A percentile compares a stretch with the other conserved stretches of the same genome.
Conservation (phyloP, 2,329 filamentous ascomycete species). For the Rutstroemia sp. region DNA sequence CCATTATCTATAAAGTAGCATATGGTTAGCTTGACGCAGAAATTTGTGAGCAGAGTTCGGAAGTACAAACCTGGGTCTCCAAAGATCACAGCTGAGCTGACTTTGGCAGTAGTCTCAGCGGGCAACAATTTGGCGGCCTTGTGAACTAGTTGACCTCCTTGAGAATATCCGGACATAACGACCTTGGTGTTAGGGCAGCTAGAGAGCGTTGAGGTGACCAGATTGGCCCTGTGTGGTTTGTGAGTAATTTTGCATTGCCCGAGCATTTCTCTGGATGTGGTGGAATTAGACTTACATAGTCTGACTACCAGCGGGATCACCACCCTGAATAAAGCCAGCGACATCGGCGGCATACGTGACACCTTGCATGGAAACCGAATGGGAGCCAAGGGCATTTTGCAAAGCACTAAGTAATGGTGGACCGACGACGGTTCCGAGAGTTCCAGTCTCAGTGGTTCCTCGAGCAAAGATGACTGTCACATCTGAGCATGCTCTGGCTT, state of each 20-base stretch:
- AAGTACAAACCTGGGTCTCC: conserved; percentile 19
- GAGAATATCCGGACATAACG: conserved; percentile 17
- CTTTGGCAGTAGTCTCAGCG: conserved; percentile 11
- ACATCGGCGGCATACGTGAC: conserved; percentile 43
- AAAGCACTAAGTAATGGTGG: conserved; percentile 25
- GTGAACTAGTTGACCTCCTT: conserved; percentile 24
- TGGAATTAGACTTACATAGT: conserved; percentile 30
- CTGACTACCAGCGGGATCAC: conserved; percentile 36
- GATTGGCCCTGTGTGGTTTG: conserved; percentile 5
- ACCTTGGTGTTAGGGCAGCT: conserved; percentile 11
- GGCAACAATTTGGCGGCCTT: conserved; percentile 15
- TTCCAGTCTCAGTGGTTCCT: conserved; percentile 21
- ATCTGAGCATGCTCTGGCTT: conserved; percentile 14
- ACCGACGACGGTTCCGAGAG: conserved; percentile 20
- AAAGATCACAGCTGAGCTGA: conserved; percentile 21
- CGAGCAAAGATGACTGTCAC: conserved; percentile 25
- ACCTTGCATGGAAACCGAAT: conserved; percentile 41
- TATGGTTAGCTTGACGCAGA: conserved; percentile 16
- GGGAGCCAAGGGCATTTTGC: conserved; percentile 35
- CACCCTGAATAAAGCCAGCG: conserved; percentile 39
- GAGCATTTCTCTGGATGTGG: neutral
- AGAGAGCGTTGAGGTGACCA: neutral
- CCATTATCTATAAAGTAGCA: conserved; percentile 16
- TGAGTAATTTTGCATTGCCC: neutral
- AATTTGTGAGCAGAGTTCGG: conserved; percentile 13